Evolutionary conservation across 78 protist species (phyloP).

Genomic region (Bigelowiella natans): DNA sequence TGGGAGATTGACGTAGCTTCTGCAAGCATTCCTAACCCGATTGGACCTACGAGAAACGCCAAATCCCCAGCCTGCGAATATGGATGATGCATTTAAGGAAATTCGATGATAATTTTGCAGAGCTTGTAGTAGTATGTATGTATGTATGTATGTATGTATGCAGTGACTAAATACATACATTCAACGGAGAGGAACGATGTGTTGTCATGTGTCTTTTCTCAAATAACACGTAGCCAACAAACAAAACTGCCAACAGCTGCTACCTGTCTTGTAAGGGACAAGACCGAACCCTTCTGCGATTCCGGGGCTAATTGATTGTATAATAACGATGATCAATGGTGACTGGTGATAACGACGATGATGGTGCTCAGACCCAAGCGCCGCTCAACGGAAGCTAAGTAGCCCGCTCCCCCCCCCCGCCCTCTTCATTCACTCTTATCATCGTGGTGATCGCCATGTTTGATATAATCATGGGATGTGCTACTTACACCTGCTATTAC

Average conservation of each 20-base stretch:
- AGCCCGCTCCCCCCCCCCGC: too few relatives aligned
- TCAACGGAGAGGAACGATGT: neutral
- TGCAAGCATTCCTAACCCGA: neutral
- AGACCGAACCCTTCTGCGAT: neutral
- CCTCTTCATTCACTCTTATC: too few relatives aligned
- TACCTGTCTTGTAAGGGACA: neutral
- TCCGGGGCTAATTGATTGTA: neutral
- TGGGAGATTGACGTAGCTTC: neutral
- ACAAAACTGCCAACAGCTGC: neutral
- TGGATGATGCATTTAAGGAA: too few relatives aligned
- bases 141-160: neutral
- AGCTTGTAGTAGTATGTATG: too few relatives aligned
- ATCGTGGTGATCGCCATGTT: too few relatives aligned
- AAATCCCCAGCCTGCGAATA: neutral
- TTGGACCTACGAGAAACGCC: neutral
- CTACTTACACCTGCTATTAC: neutral
- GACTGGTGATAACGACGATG: neutral
- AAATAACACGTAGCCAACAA: neutral
- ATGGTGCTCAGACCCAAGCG: too few relatives aligned
- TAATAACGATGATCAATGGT: neutral
- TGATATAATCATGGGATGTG: neutral
- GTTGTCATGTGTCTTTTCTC: neutral
- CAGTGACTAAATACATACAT: neutral
- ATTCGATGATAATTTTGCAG: too few relatives aligned
- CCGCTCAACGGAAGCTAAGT: too few relatives aligned